Evolutionary conservation across 371 early-diverging fungal genomes (phyloP).

Genomic region (Entomophthora muscae): DNA sequence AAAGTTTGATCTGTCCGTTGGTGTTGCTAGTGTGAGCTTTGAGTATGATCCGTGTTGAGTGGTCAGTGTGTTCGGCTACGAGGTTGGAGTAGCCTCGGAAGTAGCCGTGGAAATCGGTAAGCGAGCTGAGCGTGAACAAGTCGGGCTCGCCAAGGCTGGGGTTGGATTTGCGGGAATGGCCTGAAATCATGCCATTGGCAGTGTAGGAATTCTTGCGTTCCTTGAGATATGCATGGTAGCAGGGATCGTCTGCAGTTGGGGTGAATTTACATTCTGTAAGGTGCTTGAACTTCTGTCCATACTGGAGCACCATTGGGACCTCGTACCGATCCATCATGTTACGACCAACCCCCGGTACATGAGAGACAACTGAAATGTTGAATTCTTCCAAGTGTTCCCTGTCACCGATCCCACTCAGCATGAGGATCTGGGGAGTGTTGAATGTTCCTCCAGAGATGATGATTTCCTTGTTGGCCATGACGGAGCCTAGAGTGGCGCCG

Average conservation of each 20-base stretch:
- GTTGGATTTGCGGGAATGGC: background rate
- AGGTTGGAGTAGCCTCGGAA: no score
- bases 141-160: background rate
- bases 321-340: no score
- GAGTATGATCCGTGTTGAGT: conserved; percentile 3
- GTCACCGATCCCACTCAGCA: no score
- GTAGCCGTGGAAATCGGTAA: background rate
- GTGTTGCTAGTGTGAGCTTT: no score
- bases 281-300: background rate
- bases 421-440: no score
- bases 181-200: background rate
- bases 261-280: conserved; percentile 1
- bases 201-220: background rate
- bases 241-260: background rate
- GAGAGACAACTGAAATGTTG: no score
- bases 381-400: no score
- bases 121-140: background rate
- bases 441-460: no score
- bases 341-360: no score
- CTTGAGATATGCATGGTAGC: background rate
- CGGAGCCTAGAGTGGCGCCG: no score
- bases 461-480: no score
- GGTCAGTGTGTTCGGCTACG: background rate
- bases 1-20: background rate
- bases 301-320: background rate